Evolutionary conservation across 1,284 basidiomycete genomes (phyloP).

Genomic region (Lignosus rhinocerotis): DNA sequence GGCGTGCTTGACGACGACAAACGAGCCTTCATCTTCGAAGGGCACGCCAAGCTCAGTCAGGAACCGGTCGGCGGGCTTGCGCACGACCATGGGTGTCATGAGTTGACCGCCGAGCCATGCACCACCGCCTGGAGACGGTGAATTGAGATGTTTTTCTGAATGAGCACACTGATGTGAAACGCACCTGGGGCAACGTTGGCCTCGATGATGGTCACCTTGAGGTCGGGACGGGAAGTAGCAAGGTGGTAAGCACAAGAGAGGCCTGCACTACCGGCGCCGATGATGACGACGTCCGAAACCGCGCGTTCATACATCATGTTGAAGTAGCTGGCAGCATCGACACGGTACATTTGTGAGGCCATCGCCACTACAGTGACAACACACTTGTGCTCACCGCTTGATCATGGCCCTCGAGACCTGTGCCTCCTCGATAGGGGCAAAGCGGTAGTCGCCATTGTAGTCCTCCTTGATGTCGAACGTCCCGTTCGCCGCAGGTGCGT

Average conservation of each 20-base stretch:
- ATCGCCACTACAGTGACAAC: too few relatives aligned
- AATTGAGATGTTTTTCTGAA: not conserved
- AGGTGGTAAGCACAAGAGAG: slow-evolving; percentile 80
- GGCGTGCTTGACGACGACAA: slow-evolving; percentile 81
- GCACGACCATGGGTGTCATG: slow-evolving; percentile 85
- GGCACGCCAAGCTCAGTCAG: slow-evolving; percentile 73
- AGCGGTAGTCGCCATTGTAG: slow-evolving; percentile 63
- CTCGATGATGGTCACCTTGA: slow-evolving; percentile 82
- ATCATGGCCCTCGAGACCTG: slow-evolving; percentile 82
- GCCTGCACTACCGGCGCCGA: slow-evolving; percentile 81
- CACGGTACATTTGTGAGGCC: not conserved
- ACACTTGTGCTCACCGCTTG: slow-evolving; percentile 49
- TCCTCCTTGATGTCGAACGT: slow-evolving; percentile 46
- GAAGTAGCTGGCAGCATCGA: slow-evolving; percentile 53
- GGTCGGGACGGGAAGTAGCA: slow-evolving; percentile 67
- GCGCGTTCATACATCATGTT: slow-evolving; percentile 72
- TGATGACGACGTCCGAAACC: slow-evolving; percentile 78
- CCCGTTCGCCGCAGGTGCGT: slow-evolving; percentile 8
- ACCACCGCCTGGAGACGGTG: slow-evolving; percentile 51
- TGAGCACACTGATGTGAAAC: not conserved
- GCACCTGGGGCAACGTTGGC: slow-evolving; percentile 72
- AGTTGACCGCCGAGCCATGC: slow-evolving; percentile 84
- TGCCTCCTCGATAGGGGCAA: slow-evolving; percentile 75
- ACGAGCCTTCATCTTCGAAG: slow-evolving; percentile 81
- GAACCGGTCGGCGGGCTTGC: slow-evolving; percentile 81